Evolutionary conservation across 257 asterid genomes (phyloP).

Genomic region (Solanum etuberosum): DNA sequence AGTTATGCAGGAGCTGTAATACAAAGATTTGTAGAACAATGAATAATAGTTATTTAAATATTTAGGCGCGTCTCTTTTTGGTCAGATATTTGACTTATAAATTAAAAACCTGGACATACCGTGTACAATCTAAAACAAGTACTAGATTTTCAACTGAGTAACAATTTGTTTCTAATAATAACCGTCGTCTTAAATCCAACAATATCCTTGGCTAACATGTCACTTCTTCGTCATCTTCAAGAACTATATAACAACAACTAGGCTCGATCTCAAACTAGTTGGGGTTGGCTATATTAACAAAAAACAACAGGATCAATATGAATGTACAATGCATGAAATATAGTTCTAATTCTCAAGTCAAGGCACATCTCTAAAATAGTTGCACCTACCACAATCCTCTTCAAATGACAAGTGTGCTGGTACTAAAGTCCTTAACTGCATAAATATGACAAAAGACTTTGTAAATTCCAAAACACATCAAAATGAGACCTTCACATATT

Average conservation of each 20-base stretch:
- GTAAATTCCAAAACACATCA: background rate
- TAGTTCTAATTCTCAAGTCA: background rate
- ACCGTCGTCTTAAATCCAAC: background rate
- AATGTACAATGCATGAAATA: background rate
- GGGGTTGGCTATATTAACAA: background rate
- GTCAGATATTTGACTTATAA: background rate
- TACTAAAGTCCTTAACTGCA: conserved; percentile 65
- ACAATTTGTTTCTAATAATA: background rate
- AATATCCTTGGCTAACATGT: background rate
- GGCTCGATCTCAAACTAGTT: background rate
- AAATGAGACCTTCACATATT: background rate
- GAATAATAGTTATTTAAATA: background rate
- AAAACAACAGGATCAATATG: background rate
- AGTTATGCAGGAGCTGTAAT: background rate
- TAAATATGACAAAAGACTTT: conserved; percentile 5
- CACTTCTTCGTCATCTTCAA: background rate
- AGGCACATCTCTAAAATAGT: background rate
- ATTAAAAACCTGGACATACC: background rate
- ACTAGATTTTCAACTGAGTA: background rate
- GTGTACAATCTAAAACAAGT: background rate
- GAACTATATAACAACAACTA: background rate
- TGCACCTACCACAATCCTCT: conserved; percentile 74
- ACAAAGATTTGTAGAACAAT: background rate
- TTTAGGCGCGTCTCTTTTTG: background rate
- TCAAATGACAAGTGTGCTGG: conserved; percentile 72